Evolutionary conservation across 2,329 filamentous ascomycete genomes (phyloP), one percentile per base, ranked within the genome.

Genomic region (Beauveria medogensis): DNA sequence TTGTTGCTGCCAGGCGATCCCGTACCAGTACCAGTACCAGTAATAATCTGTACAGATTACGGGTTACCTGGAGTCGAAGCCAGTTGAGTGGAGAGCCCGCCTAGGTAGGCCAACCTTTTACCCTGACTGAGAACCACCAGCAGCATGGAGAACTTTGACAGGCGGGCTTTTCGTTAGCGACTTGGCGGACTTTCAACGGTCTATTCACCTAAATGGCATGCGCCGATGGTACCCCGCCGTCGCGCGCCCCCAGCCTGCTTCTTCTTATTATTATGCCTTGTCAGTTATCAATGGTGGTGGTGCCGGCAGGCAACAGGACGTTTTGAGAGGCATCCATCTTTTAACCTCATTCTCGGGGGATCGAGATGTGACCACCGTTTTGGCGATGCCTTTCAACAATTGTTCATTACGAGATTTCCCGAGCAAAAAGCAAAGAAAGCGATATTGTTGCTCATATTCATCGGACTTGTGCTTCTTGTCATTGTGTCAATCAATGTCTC

Each of bases 71-170:
- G 14, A 10, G 20, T 18, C 22, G 47, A 59, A 59, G 56, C 46
- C 56, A 59, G 52, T 30, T 59, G 56, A 52, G 56, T 59, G 56
- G 56, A 44, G 54, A 56, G 54, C 20, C 30, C 3, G 24, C 47
- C 16, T 26, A 18, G 37, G 14, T 26, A 18, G 37, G 14, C 34
- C 20, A 41, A 41, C 30, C 30, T 22, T 44, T 44, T 46, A 55
- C n/a, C 8, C 28, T 52, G 20, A 53, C 34, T 53, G 50, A 24
- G 50, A 37, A 18, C 40, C 40, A 46, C 12, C n/a, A 52, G 16
- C 34, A 12, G 48, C 28, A 20, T 40, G 16, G 10, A 37, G 14
- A 41, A 41, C 20, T 14, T 16, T 37, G 34, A 37, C 34, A 34
- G 12, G 30, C 30, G n/a, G 50, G 50, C 12, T 52, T 37, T 37